Evolutionary conservation across 2,329 filamentous ascomycete genomes (phyloP), one percentile per base, ranked within the genome.

Genomic region (Chrysoporthe austroafricana): DNA sequence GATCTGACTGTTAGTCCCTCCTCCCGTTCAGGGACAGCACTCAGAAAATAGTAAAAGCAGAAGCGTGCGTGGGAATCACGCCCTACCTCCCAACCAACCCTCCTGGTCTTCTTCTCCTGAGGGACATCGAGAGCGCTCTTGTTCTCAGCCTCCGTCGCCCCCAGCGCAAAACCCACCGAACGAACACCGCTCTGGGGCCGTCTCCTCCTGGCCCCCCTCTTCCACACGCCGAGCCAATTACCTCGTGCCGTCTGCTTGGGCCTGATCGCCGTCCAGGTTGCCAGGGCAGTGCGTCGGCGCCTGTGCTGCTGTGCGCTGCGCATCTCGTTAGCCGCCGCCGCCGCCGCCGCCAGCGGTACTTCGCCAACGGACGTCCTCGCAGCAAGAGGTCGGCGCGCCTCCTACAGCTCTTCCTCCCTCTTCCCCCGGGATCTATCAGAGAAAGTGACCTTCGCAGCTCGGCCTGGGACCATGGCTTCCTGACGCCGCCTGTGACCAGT

Each of bases 401-500:
- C 26, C 26, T 26, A 26, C 61, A 52, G n/a, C 56, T 13, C 32
- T 42, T 21, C 9, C 7, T 58, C 56, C 32, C 39, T 9, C 36
- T 21, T 11, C 54, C 5, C 7, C n/a, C 14, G 1, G 50, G 21
- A 54, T 21, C 50, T 54, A 9, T 54, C 11, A 52, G 21, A 21
- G 26, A 4, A 42, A 58, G 5, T 14, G 16, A 58, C n/a, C 21
- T 32, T 11, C 32, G 14, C 34, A 44, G 13, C 16, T 14, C 60
- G 9, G 3, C 43, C 44, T 59, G 46, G 52, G 44, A 67, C 50
- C 67, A 69, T 69, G 67, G 67, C 67, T 46, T 66, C 61, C 56
- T 67, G 63, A 64, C 61, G 62, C 65, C 61, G 57, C 61, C 67
- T 69, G 48, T 69, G 67, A 69, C 59, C 67, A 63, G 60, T 61